These are phyloP conservation scores for Colletotrichum aenigma DNA, from an alignment of 2,329 filamentous ascomycete genomes.

Conservation along the genomic window DNA sequence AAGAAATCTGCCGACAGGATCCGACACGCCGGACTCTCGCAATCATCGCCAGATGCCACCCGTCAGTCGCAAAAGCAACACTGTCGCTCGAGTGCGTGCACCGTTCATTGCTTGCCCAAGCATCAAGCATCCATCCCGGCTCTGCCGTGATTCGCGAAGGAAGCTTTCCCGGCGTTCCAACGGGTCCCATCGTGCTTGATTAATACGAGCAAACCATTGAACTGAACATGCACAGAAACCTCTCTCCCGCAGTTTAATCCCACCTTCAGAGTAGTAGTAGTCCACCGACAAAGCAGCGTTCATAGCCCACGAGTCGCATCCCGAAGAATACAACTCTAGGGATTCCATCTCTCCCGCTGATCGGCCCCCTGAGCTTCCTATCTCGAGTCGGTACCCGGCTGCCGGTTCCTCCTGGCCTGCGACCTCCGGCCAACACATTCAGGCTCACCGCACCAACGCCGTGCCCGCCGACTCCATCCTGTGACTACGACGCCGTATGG, in stretches of 20 bases:
- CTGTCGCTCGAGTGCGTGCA: not conserved
- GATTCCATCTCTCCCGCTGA: not conserved
- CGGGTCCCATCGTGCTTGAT: conserved; percentile 7
- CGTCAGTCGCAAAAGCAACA: not conserved
- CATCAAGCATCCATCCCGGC: not conserved
- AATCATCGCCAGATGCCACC: not conserved
- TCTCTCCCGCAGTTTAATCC: not conserved
- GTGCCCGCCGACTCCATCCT: not conserved
- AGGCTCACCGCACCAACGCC: not conserved
- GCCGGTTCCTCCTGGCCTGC: conserved; percentile 11
- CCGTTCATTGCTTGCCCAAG: not conserved
- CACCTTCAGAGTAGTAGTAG: not conserved
- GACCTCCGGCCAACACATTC: not conserved
- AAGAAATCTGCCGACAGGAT: not conserved
- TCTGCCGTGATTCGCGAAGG: not conserved
- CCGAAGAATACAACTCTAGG: not conserved
- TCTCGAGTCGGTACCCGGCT: conserved; percentile 8
- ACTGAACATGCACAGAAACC: not conserved
- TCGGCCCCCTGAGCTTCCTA: conserved; percentile 5
- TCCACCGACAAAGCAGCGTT: not conserved
- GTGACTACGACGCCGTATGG: conserved; percentile 5
- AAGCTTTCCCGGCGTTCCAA: conserved; percentile 9
- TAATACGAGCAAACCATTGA: conserved; percentile 1
- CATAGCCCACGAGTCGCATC: not conserved
- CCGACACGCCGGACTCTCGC: not conserved